These are phyloP conservation scores for Pythium aristosporum DNA, from an alignment of 352 stramenopile genomes.

Conservation along the genomic window DNA sequence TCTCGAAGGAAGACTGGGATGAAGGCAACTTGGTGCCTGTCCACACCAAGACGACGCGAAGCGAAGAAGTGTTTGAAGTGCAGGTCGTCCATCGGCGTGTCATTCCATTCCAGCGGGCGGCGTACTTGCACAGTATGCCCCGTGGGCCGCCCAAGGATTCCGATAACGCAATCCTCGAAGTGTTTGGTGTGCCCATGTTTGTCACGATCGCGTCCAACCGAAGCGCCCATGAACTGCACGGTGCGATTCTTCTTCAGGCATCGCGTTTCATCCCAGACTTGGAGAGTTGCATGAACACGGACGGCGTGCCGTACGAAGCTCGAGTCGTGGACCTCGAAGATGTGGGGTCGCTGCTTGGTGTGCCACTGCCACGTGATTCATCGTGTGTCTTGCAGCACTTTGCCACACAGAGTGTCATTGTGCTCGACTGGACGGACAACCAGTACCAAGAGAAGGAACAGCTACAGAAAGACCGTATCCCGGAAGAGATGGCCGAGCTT, in stretches of 20 bases:
- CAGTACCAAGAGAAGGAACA: slow-evolving; percentile 30
- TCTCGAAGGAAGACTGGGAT: slow-evolving; percentile 51
- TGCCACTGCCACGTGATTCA: slow-evolving; percentile 42
- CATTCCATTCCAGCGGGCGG: slow-evolving; percentile 13
- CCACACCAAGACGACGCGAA: slow-evolving; percentile 36
- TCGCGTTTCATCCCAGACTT: slow-evolving; percentile 48
- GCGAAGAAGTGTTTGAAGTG: slow-evolving; percentile 71
- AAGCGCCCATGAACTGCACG: slow-evolving; percentile 58
- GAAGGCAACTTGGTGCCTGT: slow-evolving; percentile 48
- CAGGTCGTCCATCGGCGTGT: slow-evolving; percentile 70
- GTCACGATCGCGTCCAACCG: slow-evolving; percentile 75
- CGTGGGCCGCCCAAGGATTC: not conserved
- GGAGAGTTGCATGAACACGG: not conserved
- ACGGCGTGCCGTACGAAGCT: slow-evolving; percentile 47
- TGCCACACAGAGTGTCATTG: slow-evolving; percentile 70
- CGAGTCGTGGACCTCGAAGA: slow-evolving; percentile 66
- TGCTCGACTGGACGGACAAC: slow-evolving; percentile 58
- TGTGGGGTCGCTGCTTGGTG: slow-evolving; percentile 36
- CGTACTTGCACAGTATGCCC: slow-evolving; percentile 14
- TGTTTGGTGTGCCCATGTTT: slow-evolving; percentile 72
- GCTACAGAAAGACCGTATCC: slow-evolving; percentile 29
- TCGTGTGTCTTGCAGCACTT: slow-evolving; percentile 71
- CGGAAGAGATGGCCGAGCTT: slow-evolving; percentile 29
- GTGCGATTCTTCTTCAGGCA: slow-evolving; percentile 62
- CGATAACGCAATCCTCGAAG: slow-evolving; percentile 28